Percentiles rank a stretch among this genome's conserved stretches.
These are phyloP conservation scores for Sesbania bispinosa DNA, from an alignment of 306 rosid genomes.

Conservation along the genomic window DNA sequence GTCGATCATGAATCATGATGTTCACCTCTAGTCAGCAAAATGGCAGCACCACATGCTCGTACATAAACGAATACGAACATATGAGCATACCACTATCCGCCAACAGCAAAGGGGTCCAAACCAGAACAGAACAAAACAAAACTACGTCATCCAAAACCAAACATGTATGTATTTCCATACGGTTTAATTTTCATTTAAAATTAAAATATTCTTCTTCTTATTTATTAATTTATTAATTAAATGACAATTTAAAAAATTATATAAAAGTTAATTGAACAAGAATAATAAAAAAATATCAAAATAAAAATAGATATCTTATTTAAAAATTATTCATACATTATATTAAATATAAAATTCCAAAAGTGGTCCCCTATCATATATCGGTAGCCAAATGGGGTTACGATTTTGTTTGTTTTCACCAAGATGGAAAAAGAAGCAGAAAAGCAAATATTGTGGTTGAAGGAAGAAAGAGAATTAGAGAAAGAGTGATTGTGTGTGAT, in stretches of 20 bases:
- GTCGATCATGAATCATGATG: conserved; percentile 2
- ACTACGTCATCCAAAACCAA: conserved; percentile 8
- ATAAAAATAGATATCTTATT: neutral
- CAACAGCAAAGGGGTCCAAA: conserved; percentile 13
- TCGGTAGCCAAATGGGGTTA: conserved; percentile 28
- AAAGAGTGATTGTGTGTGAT: neutral
- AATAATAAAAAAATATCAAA: neutral
- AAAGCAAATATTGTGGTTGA: too few relatives aligned
- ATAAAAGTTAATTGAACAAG: too few relatives aligned
- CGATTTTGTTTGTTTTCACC: conserved; percentile 45
- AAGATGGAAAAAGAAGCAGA: conserved; percentile 33
- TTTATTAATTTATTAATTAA: neutral
- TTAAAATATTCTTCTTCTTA: neutral
- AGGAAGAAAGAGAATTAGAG: conserved; percentile 13
- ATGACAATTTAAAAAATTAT: too few relatives aligned
- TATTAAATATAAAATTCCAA: too few relatives aligned
- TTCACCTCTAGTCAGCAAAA: conserved; percentile 3
- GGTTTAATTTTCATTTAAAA: neutral
- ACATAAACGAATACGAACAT: conserved; percentile 7
- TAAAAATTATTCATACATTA: neutral
- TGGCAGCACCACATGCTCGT: conserved; percentile 16
- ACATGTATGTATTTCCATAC: neutral
- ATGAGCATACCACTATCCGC: neutral
- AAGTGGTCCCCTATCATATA: conserved; percentile 58
- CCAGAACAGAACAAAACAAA: neutral